These are phyloP conservation scores for Rubia tinctorum DNA, from an alignment of 305 asterid species.

Conservation along the genomic window DNA sequence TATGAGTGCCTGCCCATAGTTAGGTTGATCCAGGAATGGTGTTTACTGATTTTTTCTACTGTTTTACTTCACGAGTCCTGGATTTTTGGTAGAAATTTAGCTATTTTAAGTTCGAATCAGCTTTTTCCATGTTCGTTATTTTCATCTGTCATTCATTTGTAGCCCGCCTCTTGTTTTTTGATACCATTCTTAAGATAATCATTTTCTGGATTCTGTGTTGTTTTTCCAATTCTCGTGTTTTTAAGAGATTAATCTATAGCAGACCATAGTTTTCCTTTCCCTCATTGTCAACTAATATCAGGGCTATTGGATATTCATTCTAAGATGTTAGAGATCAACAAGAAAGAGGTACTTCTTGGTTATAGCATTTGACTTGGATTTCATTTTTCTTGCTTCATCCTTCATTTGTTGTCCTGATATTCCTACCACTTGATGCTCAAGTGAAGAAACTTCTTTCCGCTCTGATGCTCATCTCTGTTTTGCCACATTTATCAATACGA, in stretches of 20 bases:
- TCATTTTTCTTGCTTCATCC: not conserved
- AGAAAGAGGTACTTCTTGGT: conserved; percentile 88
- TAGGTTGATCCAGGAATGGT: not conserved
- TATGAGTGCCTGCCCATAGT: not conserved
- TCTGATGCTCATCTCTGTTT: too few relatives aligned
- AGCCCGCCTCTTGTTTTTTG: not conserved
- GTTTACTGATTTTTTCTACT: not conserved
- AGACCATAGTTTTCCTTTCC: not conserved
- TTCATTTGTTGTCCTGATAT: too few relatives aligned
- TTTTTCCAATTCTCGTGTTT: not conserved
- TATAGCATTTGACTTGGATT: conserved; percentile 7
- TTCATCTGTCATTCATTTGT: not conserved
- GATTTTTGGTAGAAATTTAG: not conserved
- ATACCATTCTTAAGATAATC: not conserved
- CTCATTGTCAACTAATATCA: not conserved
- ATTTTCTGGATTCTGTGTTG: not conserved
- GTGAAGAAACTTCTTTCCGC: too few relatives aligned
- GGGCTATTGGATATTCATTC: conserved; percentile 88
- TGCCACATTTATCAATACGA: not conserved
- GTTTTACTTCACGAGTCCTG: not conserved
- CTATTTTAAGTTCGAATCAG: not conserved
- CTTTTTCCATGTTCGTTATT: too few relatives aligned
- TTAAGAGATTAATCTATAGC: not conserved
- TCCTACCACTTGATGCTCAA: too few relatives aligned
- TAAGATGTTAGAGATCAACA: conserved; percentile 71